Evolutionary conservation across 176 grass and related monocot species (phyloP), one percentile per base, ranked within the genome.

Genomic region (Alloteropsis semialata): DNA sequence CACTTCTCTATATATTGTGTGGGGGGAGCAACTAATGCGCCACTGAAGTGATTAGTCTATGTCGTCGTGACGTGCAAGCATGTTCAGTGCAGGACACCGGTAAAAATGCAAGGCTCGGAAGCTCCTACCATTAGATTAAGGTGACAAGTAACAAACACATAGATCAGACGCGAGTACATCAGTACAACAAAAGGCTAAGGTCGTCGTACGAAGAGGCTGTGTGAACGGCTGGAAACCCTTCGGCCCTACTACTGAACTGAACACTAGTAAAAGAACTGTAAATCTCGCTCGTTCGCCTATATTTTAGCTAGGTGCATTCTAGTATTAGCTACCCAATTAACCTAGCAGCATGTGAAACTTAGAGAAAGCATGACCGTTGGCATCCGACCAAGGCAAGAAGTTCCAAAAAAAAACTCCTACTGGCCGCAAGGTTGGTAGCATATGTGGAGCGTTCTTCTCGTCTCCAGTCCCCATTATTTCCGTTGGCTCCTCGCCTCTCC

Each of bases 331-430:
- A 43, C 73, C 38, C 51, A 63, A 29, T 70, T 61, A 44, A 19
- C 72, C 13, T 65, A 51, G 2, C 21, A 39, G 43, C 28, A n/a
- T n/a, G n/a, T 71, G 66, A 81, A 74, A 81, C 36, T 16, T 21
- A 64, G 34, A 28, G 42, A 28, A 21, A 76, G 53, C 71, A 89
- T 51, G 83, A 82, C 88, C 88, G 88, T 89, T 89, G 82, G 71
- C 82, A 32, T 89, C 72, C 55, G 45, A 36, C 63, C 77, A 89
- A 76, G 6, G 17, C 82, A 77, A 71, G 42, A 76, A 76, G 2
- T 7, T 82, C 64, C 88, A 86, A 82, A 78, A 38, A 38, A 45
- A 28, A 18, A 44, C n/a, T 2, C 34, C 13, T 14, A 24, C 24
- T 8, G 41, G 50, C n/a, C 36, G 29, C 79, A 18, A 21, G 24